Percentiles rank a stretch among this genome's conserved stretches.
These are phyloP conservation scores for Strobilomyces confusus DNA, from an alignment of 768 basidiomycete species.

Conservation along the genomic window DNA sequence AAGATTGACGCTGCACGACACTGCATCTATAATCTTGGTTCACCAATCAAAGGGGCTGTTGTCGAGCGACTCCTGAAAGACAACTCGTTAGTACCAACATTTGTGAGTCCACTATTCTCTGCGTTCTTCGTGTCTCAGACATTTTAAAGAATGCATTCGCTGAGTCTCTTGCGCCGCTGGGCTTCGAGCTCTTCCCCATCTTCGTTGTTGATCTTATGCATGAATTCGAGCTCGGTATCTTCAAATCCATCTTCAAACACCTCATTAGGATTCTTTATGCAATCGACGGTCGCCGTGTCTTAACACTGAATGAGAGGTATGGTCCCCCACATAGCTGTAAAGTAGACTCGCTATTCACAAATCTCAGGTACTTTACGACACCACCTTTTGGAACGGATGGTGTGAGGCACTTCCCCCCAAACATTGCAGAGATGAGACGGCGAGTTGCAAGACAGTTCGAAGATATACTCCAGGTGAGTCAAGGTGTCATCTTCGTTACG, in stretches of 20 bases:
- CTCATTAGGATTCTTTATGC: not conserved
- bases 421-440: conserved; percentile 35
- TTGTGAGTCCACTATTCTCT: not conserved
- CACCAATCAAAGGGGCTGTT: not conserved
- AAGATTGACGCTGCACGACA: not conserved
- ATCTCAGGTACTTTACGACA: not conserved
- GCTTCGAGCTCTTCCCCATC: not conserved
- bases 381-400: not conserved
- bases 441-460: conserved; percentile 40
- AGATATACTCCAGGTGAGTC: conserved; percentile 38
- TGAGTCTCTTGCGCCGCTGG: not conserved
- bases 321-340: not conserved
- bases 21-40: not conserved
- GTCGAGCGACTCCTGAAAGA: not conserved
- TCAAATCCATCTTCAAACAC: not conserved
- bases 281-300: not conserved
- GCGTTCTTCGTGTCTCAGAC: too few species aligned
- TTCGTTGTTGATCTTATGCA: not conserved
- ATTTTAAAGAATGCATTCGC: not conserved
- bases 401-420: conserved; percentile 35
- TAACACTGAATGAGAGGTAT: not conserved
- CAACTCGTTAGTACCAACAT: not conserved
- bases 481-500: too few species aligned
- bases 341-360: not conserved
- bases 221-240: not conserved